Evolutionary conservation across 805 yeast species (phyloP), one percentile per base, ranked within the genome.

Genomic region (Kluyveromyces siamensis): DNA sequence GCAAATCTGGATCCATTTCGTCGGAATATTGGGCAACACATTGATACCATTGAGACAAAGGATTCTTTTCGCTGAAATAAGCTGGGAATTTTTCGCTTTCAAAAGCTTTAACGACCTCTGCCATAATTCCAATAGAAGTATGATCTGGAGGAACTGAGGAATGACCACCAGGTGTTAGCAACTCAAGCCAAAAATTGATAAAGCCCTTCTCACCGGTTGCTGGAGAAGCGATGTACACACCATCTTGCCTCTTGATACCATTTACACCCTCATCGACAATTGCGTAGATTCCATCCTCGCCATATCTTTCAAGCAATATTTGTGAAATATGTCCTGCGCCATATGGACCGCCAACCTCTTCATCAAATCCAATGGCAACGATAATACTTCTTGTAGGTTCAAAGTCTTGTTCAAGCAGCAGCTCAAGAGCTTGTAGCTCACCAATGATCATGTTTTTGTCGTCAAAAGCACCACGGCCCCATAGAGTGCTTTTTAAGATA

Each of bases 381-480:
- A 86, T 55, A 19, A 84, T 62, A 1, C 84, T 74, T 61, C 91
- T 75, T 47, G 70, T 59, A 8, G 87, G 84, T 33, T 57, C 45
- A 64, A 72, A 82, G 3, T 70, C 75, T 13, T 59, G 57, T 37
- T 67, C 57, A 33, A 83, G 59, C 39, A 81, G 62, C 39, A 67
- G 64, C 56, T 81, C 85, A 8, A 77, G 63, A 1, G 87, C 72
- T 58, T 83, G 87, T 59, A 86, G 59, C 40, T 80, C 71, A 1
- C 80, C 83, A 48, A 83, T 71, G 48, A 87, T 69, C 45, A 81
- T 67, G 59, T 81, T 81, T 64, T 87, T 87, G 61, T 86, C 80
- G 61, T 87, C 96, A 21, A 74, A 65, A 1, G 84, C 68, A 21
- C 95, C 95, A 56, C 95, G 75, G 2, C 95, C 95, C 73, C 77